Base-by-base conservation (phyloP, 331 rosid species). In the Malus hybrid region DNA sequence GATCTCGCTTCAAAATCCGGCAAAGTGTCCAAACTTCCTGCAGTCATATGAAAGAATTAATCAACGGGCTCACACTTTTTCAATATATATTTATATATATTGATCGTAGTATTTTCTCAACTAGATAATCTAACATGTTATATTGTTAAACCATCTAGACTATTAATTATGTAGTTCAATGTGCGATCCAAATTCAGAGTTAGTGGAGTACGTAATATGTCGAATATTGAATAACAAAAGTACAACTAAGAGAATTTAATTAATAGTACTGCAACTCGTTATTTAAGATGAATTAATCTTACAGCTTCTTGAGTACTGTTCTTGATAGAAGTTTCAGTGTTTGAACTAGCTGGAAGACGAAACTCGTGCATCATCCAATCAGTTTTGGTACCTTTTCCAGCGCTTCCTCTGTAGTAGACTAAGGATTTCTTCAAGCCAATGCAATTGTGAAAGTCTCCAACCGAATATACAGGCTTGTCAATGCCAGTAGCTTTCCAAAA, bases 301-400 rank as follows among this genome's bases (percentile, higher is more conserved):
- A 90, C 96, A 55, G 96, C 96, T 82, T 88, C 90, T 63, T 72
- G 83, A 26, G 84, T 80, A 56, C 15, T 63, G 78, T 82, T 50
- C 19, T 56, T 24, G 63, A 12, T 69, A 57, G 11, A 39, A 61
- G 72, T 42, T 18, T 30, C 65, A 2, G 8, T 61, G 39, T 6
- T 11, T 9, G 58, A n/a, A 42, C 56, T 75, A 15, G 87, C 42
- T 2, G 97, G 95, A 57, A 86, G 87, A 55, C 97, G 97, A 85
- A 91, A 91, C 80, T 91, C 97, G 14, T 91, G 95, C 97, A 91
- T 91, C 95, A 91, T 91, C 97, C 95, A 91, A 46, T 91, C 93
- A 15, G 97, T 91, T 83, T 91, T 91, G 70, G 89, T 78, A 46
- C 95, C 97, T 74, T 89, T 91, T 8, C 97, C 95, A 0, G 97